Evolutionary conservation across 2,329 filamentous ascomycete genomes (phyloP), one percentile per base, ranked within the genome.

Genomic region (Botrytis hyacinthi): DNA sequence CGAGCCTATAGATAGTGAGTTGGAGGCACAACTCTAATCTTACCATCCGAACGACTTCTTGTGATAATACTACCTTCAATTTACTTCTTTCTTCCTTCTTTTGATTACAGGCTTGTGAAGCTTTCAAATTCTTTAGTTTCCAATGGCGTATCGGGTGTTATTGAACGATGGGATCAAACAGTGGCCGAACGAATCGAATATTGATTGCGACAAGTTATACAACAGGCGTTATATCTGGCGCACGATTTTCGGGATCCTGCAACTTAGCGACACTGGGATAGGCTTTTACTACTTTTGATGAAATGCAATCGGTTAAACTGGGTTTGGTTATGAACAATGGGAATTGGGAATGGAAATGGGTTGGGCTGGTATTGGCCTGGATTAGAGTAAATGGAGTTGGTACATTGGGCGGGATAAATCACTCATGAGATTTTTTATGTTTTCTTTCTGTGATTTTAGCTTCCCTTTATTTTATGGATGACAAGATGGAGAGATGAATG

Each of bases 1-100:
- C 77, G 83, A 85, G 76, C 84, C 84, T 75, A 80, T 82, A 62
- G 81, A 82, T 68, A 81, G 80, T 61, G 71, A 69, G 76, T n/a
- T 68, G 18, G 83, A 83, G 72, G 76, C 75, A 63, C 70, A 71
- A 42, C 74, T 72, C 32, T 75, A 59, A 73, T 32, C n/a, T 18
- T 37, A 51, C 61, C 20, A 42, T 70, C 16, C 60, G 73, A 67
- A 68, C 32, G 72, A 73, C 51, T 66, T 69, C 48, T 60, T 40
- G 48, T 54, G 37, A 63, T 68, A 35, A 32, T 16, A 46, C n/a
- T 46, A 44, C 44, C 42, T 73, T 60, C 59, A 37, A 29, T 29
- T 44, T 32, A 26, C 26, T 22, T 26, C 46, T 46, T 59, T 72
- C 51, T 57, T 18, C 46, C 37, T 42, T 71, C 42, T 68, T 68